Evolutionary conservation across 495 filamentous ascomycete genomes (phyloP).

Genomic region (Xylaria longipes): DNA sequence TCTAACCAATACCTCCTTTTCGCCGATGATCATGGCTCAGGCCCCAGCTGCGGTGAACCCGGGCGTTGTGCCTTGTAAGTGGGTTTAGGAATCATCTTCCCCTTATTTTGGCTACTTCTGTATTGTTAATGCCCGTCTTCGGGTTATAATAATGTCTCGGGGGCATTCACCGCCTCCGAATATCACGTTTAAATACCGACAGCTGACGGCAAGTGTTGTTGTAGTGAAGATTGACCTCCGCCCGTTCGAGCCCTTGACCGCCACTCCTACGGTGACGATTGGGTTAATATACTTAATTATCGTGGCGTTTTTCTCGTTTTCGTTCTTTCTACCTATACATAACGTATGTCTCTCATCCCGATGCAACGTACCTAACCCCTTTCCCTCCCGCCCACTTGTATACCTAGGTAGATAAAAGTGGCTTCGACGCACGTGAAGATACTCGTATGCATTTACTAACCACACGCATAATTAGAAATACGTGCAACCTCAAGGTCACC

Average conservation of each 20-base stretch:
- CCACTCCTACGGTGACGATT: constrained; percentile 66
- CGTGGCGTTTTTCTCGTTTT: constrained; percentile 73
- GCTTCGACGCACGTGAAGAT: not conserved
- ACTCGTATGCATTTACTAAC: constrained; percentile 1
- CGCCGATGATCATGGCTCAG: constrained; percentile 49
- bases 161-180: not conserved
- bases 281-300: constrained; percentile 78
- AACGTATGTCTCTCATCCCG: constrained; percentile 55
- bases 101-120: not conserved
- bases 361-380: constrained; percentile 10
- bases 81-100: no score
- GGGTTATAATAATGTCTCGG: not conserved
- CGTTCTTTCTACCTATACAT: constrained; percentile 74
- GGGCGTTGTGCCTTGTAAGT: constrained; percentile 53
- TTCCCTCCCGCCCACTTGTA: constrained; percentile 10
- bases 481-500: constrained; percentile 49
- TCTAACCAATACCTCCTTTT: constrained; percentile 42
- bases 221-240: constrained; percentile 62
- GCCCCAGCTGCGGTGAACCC: constrained; percentile 68
- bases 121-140: not conserved
- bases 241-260: constrained; percentile 63
- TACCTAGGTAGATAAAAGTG: no score
- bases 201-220: not conserved
- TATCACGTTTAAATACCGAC: constrained; percentile 32
- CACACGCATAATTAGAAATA: constrained; percentile 28